Base-by-base conservation (phyloP, 805 yeast genomes). In the Sugiyamaella smithiae region DNA sequence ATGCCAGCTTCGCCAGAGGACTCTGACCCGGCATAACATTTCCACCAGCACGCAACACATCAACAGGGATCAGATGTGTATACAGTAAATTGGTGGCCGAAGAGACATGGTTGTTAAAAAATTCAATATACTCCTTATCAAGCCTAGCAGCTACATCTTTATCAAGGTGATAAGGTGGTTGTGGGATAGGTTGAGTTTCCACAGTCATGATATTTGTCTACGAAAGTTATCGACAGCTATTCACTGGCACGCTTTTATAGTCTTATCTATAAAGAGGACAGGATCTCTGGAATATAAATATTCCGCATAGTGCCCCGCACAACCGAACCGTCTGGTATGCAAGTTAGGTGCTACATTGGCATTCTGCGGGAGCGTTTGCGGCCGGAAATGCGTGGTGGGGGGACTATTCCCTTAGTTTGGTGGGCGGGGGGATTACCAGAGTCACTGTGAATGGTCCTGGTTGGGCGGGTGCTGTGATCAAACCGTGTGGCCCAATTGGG, bases 21-120 rank as follows among this genome's bases (percentile, higher is more conserved):
- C 66, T 52, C 50, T 68, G 74, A n/a, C 76, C 76, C 1, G 75
- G 74, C 51, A 69, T 64, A n/a, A 69, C 70, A 53, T 69, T 69
- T 4, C 73, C 73, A 9, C 66, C 67, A 1, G 58, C 61, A 48
- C 68, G 59, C 25, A 64, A 53, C 4, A 47, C 49, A 5, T 54
- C 59, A 45, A 70, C 59, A n/a, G 73, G 72, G 5, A 54, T 59
- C 25, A 70, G 54, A 40, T 70, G 73, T 8, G 73, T 69, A 53
- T 65, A 67, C 19, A 67, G 52, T 37, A 69, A 57, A 36, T 58
- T 57, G 20, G 67, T 62, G 23, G 60, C 59, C 14, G 60, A 40
- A 40, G 59, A 52, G 28, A 70, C 48, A 43, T 59, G 48, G 46
- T 62, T 54, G 32, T 66, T 63, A 64, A 66, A 72, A 50, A 72